phyloP scores from a whole-genome alignment of 129 eudicot genomes.

The Deinandra increscens region DNA sequence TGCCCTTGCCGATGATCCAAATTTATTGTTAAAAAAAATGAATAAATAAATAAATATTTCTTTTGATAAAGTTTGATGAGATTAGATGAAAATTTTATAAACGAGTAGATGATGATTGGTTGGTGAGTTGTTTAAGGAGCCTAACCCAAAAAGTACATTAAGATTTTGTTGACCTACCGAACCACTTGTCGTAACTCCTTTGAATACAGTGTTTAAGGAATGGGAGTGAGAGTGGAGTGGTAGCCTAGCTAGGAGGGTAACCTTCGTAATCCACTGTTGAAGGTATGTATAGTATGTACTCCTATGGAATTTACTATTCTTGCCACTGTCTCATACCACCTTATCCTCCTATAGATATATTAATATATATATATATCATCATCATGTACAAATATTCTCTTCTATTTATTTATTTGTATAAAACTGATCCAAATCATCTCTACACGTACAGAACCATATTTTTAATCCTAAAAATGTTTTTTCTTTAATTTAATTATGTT shows the following conservation, averaged over 20 bases:
- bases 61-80: too few relatives aligned
- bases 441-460: too few relatives aligned
- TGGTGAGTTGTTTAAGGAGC: not conserved
- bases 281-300: slow-evolving; percentile 20
- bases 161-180: slow-evolving; percentile 8
- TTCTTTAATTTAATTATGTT: too few relatives aligned
- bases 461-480: too few relatives aligned
- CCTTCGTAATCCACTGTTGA: slow-evolving; percentile 36
- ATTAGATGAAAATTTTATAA: too few relatives aligned
- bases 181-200: not conserved
- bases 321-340: slow-evolving; percentile 12
- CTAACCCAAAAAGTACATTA: not conserved
- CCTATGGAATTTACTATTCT: slow-evolving; percentile 40
- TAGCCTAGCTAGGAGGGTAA: not conserved
- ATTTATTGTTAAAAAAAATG: too few relatives aligned
- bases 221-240: slow-evolving; percentile 25
- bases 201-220: slow-evolving; percentile 21
- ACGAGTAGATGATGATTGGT: slow-evolving; percentile 10
- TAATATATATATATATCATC: not conserved
- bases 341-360: not conserved
- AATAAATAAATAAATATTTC: too few relatives aligned
- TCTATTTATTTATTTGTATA: too few relatives aligned
- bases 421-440: too few relatives aligned
- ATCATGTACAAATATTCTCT: not conserved
- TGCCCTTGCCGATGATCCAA: too few relatives aligned